Evolutionary conservation across 495 filamentous ascomycete genomes (phyloP).

Genomic region (Neurospora africana): DNA sequence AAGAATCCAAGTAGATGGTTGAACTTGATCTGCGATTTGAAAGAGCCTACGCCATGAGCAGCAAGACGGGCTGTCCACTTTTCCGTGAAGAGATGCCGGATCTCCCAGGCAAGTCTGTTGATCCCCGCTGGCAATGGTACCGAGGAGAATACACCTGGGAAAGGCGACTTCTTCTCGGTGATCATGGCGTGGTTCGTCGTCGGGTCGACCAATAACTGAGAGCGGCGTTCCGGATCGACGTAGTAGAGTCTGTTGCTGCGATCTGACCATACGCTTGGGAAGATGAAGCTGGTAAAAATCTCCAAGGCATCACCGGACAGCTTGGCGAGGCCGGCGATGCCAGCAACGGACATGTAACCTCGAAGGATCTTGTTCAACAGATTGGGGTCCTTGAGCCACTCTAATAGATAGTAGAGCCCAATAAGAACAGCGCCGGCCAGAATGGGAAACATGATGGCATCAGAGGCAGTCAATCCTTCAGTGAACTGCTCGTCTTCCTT

Average conservation of each 20-base stretch:
- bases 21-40: constrained; percentile 26
- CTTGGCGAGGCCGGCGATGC: constrained; percentile 60
- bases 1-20: constrained; percentile 45
- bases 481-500: constrained; percentile 55
- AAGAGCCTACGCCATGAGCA: constrained; percentile 25
- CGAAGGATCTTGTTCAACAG: constrained; percentile 76
- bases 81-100: constrained; percentile 33
- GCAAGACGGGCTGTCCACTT: constrained; percentile 38
- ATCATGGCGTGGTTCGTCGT: constrained; percentile 7
- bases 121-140: constrained; percentile 14
- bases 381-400: constrained; percentile 72
- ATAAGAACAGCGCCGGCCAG: constrained; percentile 62
- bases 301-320: constrained; percentile 58
- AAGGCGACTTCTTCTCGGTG: constrained; percentile 28
- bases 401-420: constrained; percentile 79
- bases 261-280: constrained; percentile 53
- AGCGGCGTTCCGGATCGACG: constrained; percentile 26
- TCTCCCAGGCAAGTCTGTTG: constrained; percentile 28
- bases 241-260: constrained; percentile 32
- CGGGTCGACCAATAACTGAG: constrained; percentile 14
- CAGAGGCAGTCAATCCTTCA: constrained; percentile 67
- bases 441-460: constrained; percentile 83
- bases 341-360: constrained; percentile 74
- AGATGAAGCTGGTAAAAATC: constrained; percentile 56
- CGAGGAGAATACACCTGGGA: constrained; percentile 32